A percentile compares a stretch with the other conserved stretches of the same genome.
Conservation (phyloP, 2,329 filamentous ascomycete genomes). For the Nigrospora osmanthi region DNA sequence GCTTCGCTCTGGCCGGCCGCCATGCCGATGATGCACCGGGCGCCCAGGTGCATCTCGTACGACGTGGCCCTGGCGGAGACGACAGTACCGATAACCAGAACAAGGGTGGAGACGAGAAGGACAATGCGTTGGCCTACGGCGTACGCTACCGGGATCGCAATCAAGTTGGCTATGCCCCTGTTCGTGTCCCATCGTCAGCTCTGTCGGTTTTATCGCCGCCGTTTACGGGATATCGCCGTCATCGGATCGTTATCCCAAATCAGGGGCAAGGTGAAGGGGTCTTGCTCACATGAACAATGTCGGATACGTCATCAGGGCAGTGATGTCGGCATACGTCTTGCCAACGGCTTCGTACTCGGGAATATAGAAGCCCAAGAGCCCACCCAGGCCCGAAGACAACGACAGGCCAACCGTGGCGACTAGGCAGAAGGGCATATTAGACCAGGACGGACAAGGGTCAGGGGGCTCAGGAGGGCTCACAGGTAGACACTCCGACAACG, state of each 20-base stretch:
- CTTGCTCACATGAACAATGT: slow-evolving; percentile 13
- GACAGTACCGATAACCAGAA: slow-evolving; percentile 18
- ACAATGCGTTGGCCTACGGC: slow-evolving; percentile 25
- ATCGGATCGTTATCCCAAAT: too few relatives aligned
- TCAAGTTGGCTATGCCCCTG: slow-evolving; percentile 22
- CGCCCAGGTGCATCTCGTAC: slow-evolving; percentile 27
- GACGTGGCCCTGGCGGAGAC: slow-evolving; percentile 17
- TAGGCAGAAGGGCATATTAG: slow-evolving; percentile 9
- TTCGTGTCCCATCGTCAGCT: too few relatives aligned
- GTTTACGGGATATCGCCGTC: too few relatives aligned
- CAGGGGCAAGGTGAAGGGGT: too few relatives aligned
- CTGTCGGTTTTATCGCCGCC: too few relatives aligned
- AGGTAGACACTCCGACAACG: slow-evolving; percentile 3
- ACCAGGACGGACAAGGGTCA: background rate
- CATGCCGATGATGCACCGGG: slow-evolving; percentile 27
- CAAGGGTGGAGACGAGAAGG: slow-evolving; percentile 17
- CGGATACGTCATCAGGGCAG: slow-evolving; percentile 25
- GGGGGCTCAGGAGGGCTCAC: too few relatives aligned
- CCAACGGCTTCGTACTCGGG: slow-evolving; percentile 26
- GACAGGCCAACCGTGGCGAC: slow-evolving; percentile 29
- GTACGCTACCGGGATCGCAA: slow-evolving; percentile 25
- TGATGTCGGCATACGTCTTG: slow-evolving; percentile 29
- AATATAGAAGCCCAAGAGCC: slow-evolving; percentile 31
- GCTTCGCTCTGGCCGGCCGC: slow-evolving; percentile 33
- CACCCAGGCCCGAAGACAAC: slow-evolving; percentile 31